phyloP scores from a whole-genome alignment of 192 early-diverging fungal species.

The Linderina pennispora region DNA sequence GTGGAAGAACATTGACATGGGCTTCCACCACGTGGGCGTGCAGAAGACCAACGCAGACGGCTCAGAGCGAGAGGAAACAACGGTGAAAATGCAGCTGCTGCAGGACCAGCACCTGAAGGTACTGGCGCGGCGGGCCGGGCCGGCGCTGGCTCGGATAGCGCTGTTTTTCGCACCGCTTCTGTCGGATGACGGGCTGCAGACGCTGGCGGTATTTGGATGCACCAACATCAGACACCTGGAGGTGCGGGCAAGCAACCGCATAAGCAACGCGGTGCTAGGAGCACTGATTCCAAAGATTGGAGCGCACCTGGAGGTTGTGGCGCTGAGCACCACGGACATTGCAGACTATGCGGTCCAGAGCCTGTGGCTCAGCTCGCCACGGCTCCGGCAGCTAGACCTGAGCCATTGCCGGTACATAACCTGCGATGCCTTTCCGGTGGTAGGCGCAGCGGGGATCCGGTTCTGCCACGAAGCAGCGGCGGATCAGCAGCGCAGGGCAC shows the following conservation, averaged over 20 bases:
- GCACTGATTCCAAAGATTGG: constrained; percentile 4
- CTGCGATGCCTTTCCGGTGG: constrained; percentile 23
- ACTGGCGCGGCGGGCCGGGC: constrained; percentile 24
- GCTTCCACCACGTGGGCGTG: no score
- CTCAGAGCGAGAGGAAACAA: no score
- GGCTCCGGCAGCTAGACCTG: constrained; percentile 17
- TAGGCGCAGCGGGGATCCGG: neutral
- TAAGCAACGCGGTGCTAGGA: constrained; percentile 8
- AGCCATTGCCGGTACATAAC: constrained; percentile 18
- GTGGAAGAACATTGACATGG: constrained; percentile 24
- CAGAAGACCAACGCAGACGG: no score
- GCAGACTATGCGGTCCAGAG: constrained; percentile 9
- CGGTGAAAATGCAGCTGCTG: neutral
- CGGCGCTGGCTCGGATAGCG: constrained; percentile 19
- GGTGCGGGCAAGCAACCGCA: constrained; percentile 13
- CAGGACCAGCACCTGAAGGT: constrained; percentile 11
- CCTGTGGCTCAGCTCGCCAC: constrained; percentile 11
- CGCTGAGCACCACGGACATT: constrained; percentile 11
- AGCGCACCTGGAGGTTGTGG: constrained; percentile 10
- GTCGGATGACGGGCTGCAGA: constrained; percentile 8
- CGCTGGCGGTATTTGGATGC: constrained; percentile 20
- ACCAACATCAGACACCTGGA: constrained; percentile 24
- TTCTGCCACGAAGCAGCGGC: neutral
- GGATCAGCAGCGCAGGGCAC: neutral
- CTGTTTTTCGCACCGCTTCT: constrained; percentile 14